Evolutionary conservation across 768 basidiomycete genomes (phyloP), one percentile per base, ranked within the genome.

Genomic region (Amanita molliuscula): DNA sequence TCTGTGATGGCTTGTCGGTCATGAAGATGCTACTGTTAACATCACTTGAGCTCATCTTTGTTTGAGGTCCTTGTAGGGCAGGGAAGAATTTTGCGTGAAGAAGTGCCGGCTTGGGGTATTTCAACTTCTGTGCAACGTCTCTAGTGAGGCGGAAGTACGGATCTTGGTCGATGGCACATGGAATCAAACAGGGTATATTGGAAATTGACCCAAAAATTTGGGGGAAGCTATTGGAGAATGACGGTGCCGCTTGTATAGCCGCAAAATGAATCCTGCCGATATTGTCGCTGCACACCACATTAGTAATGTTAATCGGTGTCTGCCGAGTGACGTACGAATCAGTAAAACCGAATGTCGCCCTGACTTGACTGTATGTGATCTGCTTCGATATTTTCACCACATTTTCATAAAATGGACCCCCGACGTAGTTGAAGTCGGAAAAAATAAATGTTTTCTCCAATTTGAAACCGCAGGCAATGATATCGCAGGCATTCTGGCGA

Each of bases 11-110:
- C 52, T 87, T 89, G 64, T 99, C 96, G 28, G 76, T 90, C 95
- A 99, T 97, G 73, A 78, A 98, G 57, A 99, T 94, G 55, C 88
- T 88, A 55, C 85, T 88, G 67, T 93, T 95, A 18, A 81, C 72
- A 65, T 95, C 86, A 44, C 89, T 93, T 4, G 96, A 96, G 64
- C 93, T 96, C 96, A 99, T 99, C 71, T 99, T 99, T 31, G 92
- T 95, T 66, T 96, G 92, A 2, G 96, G 88, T 37, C 96, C 96
- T 67, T 97, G 95, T 8, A 99, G 76, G 4, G 96, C 94, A 9
- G 96, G 96, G 72, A 99, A 95, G 76, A 99, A 99, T 61, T 95
- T 95, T 42, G 94, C 79, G 66, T 98, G 93, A 44, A 99, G 70
- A 21, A 97, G 78, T 2, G 87, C 69, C 2, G 96, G 96, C 65